These are phyloP conservation scores for Monosporozyma aquatica DNA, from an alignment of 805 yeast species.

Conservation along the genomic window DNA sequence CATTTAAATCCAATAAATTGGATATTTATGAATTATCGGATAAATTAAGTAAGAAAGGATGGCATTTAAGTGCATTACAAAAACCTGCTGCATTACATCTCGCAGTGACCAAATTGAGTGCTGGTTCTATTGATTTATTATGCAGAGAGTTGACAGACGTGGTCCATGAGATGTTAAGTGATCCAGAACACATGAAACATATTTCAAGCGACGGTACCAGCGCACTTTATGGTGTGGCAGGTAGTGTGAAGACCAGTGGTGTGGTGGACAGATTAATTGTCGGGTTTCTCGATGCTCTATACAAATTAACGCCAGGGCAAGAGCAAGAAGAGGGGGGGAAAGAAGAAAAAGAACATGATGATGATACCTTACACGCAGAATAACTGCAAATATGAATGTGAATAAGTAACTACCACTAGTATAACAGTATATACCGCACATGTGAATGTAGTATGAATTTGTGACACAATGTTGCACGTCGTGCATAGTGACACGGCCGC, in stretches of 20 bases:
- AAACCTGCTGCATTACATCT: constrained; percentile 86
- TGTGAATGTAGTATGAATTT: too few relatives aligned
- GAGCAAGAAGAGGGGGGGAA: not conserved
- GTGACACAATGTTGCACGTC: too few relatives aligned
- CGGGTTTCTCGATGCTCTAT: constrained; percentile 74
- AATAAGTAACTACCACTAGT: too few relatives aligned
- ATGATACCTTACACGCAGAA: too few relatives aligned
- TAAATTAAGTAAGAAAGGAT: constrained; percentile 43
- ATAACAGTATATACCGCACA: too few relatives aligned
- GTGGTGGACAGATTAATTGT: constrained; percentile 73
- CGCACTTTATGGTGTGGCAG: constrained; percentile 92
- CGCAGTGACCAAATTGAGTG: constrained; percentile 72
- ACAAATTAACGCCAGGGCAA: constrained; percentile 35
- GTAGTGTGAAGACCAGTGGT: constrained; percentile 74
- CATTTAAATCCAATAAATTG: constrained; percentile 56
- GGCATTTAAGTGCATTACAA: constrained; percentile 87
- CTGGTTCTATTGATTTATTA: constrained; percentile 51
- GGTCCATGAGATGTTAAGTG: constrained; percentile 35
- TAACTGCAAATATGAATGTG: too few relatives aligned
- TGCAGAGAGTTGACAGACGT: constrained; percentile 40
- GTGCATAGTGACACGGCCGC: too few relatives aligned
- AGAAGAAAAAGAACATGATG: not conserved
- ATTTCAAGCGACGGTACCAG: constrained; percentile 55
- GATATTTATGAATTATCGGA: constrained; percentile 79
- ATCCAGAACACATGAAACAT: constrained; percentile 20